These are phyloP conservation scores for Limnanthes douglasii DNA, from an alignment of 345 rosid genomes.

Conservation along the genomic window DNA sequence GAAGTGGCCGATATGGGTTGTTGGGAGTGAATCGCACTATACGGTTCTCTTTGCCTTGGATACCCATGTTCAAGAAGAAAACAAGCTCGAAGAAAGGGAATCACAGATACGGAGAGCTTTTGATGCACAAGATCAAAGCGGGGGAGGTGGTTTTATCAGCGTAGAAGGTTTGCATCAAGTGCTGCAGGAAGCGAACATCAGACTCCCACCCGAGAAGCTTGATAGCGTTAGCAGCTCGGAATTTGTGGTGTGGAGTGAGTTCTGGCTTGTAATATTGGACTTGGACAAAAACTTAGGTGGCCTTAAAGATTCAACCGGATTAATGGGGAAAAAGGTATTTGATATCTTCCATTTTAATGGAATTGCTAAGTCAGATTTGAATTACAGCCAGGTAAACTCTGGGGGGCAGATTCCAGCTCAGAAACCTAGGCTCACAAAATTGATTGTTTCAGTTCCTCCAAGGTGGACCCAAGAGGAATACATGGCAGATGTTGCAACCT, in stretches of 20 bases:
- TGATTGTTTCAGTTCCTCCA: conserved; percentile 95
- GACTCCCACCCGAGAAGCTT: conserved; percentile 52
- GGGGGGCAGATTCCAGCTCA: conserved; percentile 52
- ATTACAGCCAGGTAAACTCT: conserved; percentile 24
- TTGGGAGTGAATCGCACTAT: conserved; percentile 98
- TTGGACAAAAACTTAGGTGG: conserved; percentile 74
- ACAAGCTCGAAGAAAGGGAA: conserved; percentile 88
- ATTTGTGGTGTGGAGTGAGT: conserved; percentile 94
- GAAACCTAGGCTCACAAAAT: conserved; percentile 90
- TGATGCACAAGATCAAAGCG: conserved; percentile 92
- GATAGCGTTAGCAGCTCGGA: conserved; percentile 62
- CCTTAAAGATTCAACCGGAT: conserved; percentile 72
- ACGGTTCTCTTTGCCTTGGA: conserved; percentile 89
- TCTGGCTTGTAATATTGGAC: conserved; percentile 87
- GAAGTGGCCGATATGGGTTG: conserved; percentile 98
- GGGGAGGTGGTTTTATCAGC: conserved; percentile 96
- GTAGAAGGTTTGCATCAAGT: conserved; percentile 94
- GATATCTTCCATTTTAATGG: conserved; percentile 95
- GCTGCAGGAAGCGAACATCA: conserved; percentile 41
- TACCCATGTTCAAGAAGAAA: conserved; percentile 82
- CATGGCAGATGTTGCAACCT: conserved; percentile 49
- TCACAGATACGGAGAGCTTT: conserved; percentile 79
- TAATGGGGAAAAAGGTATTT: conserved; percentile 95
- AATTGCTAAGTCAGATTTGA: conserved; percentile 87
- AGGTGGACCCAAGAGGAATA: conserved; percentile 97